Percentiles rank a stretch among this genome's conserved stretches.
These are phyloP conservation scores for Entomortierella lignicola DNA, from an alignment of 192 early-diverging fungal genomes.

Conservation along the genomic window DNA sequence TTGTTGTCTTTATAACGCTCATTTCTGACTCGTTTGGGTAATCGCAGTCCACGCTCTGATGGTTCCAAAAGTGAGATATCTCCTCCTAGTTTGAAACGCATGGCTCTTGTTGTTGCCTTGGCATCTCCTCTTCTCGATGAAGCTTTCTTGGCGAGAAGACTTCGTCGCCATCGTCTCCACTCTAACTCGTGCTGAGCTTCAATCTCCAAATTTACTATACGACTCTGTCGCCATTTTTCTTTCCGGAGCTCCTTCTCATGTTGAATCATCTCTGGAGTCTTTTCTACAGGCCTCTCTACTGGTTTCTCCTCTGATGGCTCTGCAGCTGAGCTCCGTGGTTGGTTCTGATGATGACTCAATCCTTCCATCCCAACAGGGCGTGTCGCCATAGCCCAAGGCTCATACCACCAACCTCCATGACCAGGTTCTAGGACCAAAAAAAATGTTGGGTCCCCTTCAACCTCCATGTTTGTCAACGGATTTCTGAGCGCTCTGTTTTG, in stretches of 20 bases:
- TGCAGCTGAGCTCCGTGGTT: background rate
- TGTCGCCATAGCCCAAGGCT: slow-evolving; percentile 38
- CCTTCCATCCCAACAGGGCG: background rate
- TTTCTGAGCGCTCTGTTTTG: slow-evolving; percentile 39
- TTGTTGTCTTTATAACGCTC: background rate
- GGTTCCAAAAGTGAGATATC: slow-evolving; percentile 35
- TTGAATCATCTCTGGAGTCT: slow-evolving; percentile 21
- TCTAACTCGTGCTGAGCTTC: slow-evolving; percentile 46
- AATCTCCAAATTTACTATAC: slow-evolving; percentile 29
- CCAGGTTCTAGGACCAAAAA: slow-evolving; percentile 33
- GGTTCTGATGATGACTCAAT: slow-evolving; percentile 1
- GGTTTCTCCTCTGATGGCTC: background rate
- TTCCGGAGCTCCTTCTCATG: slow-evolving; percentile 33
- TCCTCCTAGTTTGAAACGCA: slow-evolving; percentile 25
- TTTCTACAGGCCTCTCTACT: background rate
- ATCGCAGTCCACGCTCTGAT: slow-evolving; percentile 20
- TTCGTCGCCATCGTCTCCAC: slow-evolving; percentile 45
- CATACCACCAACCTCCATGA: slow-evolving; percentile 47
- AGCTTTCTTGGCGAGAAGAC: background rate
- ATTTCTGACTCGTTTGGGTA: slow-evolving; percentile 7
- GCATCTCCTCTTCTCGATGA: background rate
- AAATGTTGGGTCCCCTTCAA: slow-evolving; percentile 43
- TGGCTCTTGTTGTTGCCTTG: background rate
- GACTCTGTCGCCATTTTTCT: slow-evolving; percentile 38
- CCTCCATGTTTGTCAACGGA: slow-evolving; percentile 43